phyloP scores from a whole-genome alignment of 441 rosid species.

The Populus hybrid region DNA sequence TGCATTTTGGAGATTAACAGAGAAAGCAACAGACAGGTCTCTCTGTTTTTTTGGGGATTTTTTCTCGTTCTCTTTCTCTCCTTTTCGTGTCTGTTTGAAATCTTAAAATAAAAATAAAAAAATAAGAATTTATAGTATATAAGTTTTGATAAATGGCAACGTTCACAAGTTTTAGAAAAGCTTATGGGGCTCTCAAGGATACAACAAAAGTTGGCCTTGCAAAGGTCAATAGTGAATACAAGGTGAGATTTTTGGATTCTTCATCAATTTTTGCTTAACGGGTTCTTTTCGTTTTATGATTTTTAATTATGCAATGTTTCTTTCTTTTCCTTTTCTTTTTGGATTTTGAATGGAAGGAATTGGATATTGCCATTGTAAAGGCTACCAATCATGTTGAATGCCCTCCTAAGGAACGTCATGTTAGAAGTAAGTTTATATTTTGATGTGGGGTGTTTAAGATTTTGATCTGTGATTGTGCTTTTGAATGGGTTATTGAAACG shows the following conservation, averaged over 20 bases:
- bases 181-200: slow-evolving; percentile 82
- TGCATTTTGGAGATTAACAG: background rate
- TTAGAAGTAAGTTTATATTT: slow-evolving; percentile 41
- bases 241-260: slow-evolving; percentile 32
- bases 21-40: background rate
- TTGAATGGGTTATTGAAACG: background rate
- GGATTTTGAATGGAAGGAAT: slow-evolving; percentile 37
- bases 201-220: slow-evolving; percentile 82
- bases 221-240: slow-evolving; percentile 76
- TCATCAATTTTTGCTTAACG: background rate
- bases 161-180: slow-evolving; percentile 64
- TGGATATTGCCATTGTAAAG: slow-evolving; percentile 76
- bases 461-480: background rate
- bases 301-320: background rate
- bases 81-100: background rate
- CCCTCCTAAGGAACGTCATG: slow-evolving; percentile 83
- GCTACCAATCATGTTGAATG: slow-evolving; percentile 77
- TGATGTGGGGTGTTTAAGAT: background rate
- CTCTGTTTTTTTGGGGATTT: background rate
- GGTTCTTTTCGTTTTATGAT: background rate
- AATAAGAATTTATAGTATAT: background rate
- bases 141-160: slow-evolving; percentile 44
- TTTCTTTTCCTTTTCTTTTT: background rate
- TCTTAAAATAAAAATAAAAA: background rate
- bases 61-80: background rate